Conservation (phyloP, 2,329 filamentous ascomycete genomes). For the Apiospora sp. region DNA sequence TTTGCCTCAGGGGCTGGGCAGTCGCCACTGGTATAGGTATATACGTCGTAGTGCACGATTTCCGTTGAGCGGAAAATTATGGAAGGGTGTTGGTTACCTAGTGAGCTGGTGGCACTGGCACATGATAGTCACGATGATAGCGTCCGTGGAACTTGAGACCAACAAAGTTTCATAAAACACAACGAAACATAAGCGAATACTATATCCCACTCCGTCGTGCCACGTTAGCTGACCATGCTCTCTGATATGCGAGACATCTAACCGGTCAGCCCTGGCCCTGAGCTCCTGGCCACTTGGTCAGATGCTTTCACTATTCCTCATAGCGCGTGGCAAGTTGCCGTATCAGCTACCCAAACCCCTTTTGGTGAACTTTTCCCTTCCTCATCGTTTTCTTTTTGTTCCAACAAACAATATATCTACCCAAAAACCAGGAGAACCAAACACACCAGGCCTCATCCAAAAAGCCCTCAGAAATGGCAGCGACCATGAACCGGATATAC, state of each 20-base stretch:
- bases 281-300: neutral
- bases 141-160: slow-evolving; percentile 4
- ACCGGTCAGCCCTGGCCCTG: neutral
- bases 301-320: neutral
- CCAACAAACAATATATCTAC: neutral
- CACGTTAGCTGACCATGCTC: neutral
- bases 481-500: neutral
- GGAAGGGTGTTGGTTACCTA: no score
- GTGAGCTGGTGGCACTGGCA: neutral
- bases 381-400: neutral
- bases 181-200: neutral
- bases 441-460: neutral
- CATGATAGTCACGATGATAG: neutral
- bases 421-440: neutral
- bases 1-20: neutral
- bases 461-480: neutral
- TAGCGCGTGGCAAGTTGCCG: neutral
- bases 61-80: neutral
- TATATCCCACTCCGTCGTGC: neutral
- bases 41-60: neutral
- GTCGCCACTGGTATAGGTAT: neutral
- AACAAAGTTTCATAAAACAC: slow-evolving; percentile 4
- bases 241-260: neutral
- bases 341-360: neutral
- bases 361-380: neutral